Evolutionary conservation across 2,329 filamentous ascomycete genomes (phyloP).

Genomic region (Colletotrichum eleusines): DNA sequence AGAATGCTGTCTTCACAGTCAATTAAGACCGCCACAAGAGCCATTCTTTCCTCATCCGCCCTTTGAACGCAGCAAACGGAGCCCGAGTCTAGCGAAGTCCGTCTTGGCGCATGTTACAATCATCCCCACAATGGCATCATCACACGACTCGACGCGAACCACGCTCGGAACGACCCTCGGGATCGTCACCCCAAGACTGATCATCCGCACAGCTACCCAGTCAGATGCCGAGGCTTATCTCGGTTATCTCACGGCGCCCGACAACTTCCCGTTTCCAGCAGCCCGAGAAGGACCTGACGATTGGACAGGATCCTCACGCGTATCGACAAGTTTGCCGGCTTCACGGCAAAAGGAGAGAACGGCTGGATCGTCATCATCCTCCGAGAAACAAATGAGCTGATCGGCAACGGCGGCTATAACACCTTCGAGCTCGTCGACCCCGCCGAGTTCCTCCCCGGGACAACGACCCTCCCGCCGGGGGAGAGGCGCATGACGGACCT

Average conservation of each 20-base stretch:
- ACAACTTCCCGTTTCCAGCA: slow-evolving; percentile 2
- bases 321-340: background rate
- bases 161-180: too few species aligned
- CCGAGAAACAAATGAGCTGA: background rate
- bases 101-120: too few species aligned
- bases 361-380: background rate
- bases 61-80: too few species aligned
- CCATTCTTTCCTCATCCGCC: too few species aligned
- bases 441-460: background rate
- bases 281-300: background rate
- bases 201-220: background rate
- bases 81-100: too few species aligned
- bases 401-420: slow-evolving; percentile 10
- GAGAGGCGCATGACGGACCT: slow-evolving; percentile 2
- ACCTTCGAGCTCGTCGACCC: background rate
- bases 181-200: background rate
- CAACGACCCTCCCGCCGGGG: background rate
- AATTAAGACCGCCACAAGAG: too few species aligned
- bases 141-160: too few species aligned
- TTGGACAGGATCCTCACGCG: background rate
- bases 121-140: too few species aligned
- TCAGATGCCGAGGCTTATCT: background rate
- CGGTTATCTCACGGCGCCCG: background rate
- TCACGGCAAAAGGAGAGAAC: background rate
- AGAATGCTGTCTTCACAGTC: too few species aligned